Percentiles rank a stretch among this genome's conserved stretches.
Conservation (phyloP, 306 rosid species). For the Abrus pulchellus region DNA sequence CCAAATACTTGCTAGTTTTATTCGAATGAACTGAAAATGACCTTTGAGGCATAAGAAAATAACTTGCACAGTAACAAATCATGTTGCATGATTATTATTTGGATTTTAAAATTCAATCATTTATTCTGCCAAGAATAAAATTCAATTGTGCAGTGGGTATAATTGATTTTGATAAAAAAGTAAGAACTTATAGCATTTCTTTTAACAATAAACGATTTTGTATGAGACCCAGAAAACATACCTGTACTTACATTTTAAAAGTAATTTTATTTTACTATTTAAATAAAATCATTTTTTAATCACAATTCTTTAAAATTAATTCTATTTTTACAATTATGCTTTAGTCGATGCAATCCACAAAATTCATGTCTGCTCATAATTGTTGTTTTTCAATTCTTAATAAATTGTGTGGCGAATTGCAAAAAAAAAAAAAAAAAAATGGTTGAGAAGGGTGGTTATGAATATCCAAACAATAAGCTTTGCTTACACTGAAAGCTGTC, state of each 20-base stretch:
- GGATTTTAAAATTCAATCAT: not conserved
- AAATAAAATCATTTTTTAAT: not conserved
- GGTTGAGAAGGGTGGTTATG: not conserved
- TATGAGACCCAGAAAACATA: not conserved
- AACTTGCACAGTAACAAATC: not conserved
- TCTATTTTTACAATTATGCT: not conserved
- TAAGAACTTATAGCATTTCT: not conserved
- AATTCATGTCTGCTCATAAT: not conserved
- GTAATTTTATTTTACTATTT: not conserved
- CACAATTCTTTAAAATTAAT: no score
- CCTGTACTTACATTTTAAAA: not conserved
- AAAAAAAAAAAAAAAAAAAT: not conserved
- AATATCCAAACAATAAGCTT: slow-evolving; percentile 15
- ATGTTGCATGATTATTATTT: not conserved
- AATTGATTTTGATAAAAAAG: no score
- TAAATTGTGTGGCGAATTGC: not conserved
- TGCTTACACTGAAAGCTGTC: slow-evolving; percentile 56
- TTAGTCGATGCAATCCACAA: not conserved
- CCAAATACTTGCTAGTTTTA: not conserved
- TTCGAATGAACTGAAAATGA: no score
- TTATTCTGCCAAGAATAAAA: no score
- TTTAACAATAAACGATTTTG: not conserved
- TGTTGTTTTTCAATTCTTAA: not conserved
- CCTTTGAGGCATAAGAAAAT: not conserved
- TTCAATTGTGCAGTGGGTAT: no score